Conservation (phyloP, 768 basidiomycete species). For the Clitopilus passeckerianus region DNA sequence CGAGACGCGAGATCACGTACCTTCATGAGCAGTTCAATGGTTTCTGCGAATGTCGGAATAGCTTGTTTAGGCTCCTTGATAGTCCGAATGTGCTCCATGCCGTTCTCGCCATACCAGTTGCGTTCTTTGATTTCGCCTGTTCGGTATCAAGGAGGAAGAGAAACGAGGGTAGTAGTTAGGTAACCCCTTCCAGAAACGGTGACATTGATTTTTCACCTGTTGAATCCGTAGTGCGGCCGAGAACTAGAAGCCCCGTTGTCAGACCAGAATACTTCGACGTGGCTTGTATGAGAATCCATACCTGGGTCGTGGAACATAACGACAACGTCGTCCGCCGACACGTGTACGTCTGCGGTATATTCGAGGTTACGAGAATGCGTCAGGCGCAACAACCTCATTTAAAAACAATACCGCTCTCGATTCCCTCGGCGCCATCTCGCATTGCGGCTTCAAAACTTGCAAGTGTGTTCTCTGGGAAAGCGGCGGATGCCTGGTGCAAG, state of each 20-base stretch:
- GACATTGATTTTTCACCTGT: constrained; percentile 35
- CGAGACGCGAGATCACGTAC: constrained; percentile 30
- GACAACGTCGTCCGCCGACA: constrained; percentile 81
- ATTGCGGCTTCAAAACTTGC: constrained; percentile 95
- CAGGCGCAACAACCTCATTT: constrained; percentile 25
- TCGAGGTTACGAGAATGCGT: constrained; percentile 39
- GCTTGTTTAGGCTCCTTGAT: constrained; percentile 74
- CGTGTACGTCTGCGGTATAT: constrained; percentile 81
- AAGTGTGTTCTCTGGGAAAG: constrained; percentile 91
- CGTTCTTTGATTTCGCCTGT: constrained; percentile 66
- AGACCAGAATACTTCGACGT: constrained; percentile 7
- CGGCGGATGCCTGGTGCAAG: constrained; percentile 65
- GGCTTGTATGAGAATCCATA: constrained; percentile 20
- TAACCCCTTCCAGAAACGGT: neutral
- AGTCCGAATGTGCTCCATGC: constrained; percentile 78
- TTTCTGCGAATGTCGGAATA: constrained; percentile 89
- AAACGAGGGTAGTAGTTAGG: neutral
- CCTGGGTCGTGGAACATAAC: constrained; percentile 96
- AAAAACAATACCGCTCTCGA: constrained; percentile 87
- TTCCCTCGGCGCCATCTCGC: constrained; percentile 90
- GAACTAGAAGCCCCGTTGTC: constrained; percentile 27
- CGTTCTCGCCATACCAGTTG: constrained; percentile 64
- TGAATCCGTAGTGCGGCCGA: constrained; percentile 81
- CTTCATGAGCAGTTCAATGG: constrained; percentile 72
- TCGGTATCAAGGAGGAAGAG: neutral